Base-by-base conservation (phyloP, 2,329 filamentous ascomycete genomes). In the Colletotrichum destructivum region DNA sequence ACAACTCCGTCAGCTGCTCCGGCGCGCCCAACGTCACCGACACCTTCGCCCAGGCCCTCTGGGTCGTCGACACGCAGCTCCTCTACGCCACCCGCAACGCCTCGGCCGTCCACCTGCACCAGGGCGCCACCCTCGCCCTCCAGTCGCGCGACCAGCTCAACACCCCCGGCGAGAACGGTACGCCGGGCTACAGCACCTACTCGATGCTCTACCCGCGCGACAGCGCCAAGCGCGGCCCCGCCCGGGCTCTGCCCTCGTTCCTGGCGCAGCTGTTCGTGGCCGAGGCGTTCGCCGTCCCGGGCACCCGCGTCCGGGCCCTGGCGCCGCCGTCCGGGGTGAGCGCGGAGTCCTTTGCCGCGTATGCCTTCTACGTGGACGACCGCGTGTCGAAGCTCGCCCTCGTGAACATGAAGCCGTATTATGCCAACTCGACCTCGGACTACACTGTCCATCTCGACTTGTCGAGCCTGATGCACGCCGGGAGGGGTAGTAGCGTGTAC, bases 1-100 rank as follows among this genome's bases (percentile, higher is more conserved):
- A 81, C 75, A 84, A 83, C 76, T 81, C 79, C 5, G 81, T 84
- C 59, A 79, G 81, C 7, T 84, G 82, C 71, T 78, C 77, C n/a
- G 82, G 82, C 9, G 78, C 77, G 35, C 80, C 81, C 0, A 78
- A 78, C 66, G 81, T 84, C n/a, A 80, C 79, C 3, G 82, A 84
- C 70, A 82, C 81, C 0, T 83, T 83, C 64, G 81, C 80, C 1
- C 79, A 83, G 66, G 82, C 82, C 0, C 75, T 84, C 3, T 83
- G 82, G 82, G 78, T 81, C 18, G 77, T 81, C 12, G 81, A 83
- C 60, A 80, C 78, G 0, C 77, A 82, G 49, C 75, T 84, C 18
- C 77, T 81, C 47, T 82, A 83, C 61, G 82, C 82, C 18, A 76
- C 78, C 1, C 77, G 79, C n/a, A 82, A 83, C 62, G 81, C 81